phyloP scores from a whole-genome alignment of 208 protist species.

The Leishmania lainsoni region DNA sequence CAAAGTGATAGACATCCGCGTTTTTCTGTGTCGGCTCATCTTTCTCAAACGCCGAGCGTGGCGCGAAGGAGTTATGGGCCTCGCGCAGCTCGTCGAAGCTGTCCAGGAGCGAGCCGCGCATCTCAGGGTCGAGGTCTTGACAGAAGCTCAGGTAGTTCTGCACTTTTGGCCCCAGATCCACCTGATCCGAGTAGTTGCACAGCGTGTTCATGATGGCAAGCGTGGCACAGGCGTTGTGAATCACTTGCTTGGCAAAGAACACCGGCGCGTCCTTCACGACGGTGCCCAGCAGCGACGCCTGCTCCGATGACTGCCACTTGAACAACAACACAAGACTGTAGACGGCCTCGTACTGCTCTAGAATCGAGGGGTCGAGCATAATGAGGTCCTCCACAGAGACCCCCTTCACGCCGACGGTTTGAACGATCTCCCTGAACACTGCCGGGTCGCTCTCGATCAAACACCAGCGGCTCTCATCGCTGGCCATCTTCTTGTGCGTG shows the following conservation, averaged over 20 bases:
- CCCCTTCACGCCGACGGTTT: conserved; percentile 93
- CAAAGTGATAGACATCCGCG: conserved; percentile 94
- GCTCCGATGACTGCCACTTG: conserved; percentile 84
- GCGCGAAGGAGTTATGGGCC: conserved; percentile 97
- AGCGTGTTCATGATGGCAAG: conserved; percentile 98
- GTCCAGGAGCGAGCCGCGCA: conserved; percentile 75
- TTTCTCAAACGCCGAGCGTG: conserved; percentile 61
- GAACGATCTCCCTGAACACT: conserved; percentile 97
- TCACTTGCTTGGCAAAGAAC: conserved; percentile 97
- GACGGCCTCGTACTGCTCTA: conserved; percentile 64
- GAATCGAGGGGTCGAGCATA: conserved; percentile 78
- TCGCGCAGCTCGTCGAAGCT: conserved; percentile 86
- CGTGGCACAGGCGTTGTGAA: conserved; percentile 98
- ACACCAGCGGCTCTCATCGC: conserved; percentile 82
- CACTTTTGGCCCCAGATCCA: conserved; percentile 93
- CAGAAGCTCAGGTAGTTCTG: conserved; percentile 84
- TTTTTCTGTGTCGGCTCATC: conserved; percentile 10
- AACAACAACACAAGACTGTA: conserved; percentile 98
- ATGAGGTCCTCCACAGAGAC: conserved; percentile 97
- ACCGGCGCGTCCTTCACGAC: conserved; percentile 58
- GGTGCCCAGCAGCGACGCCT: conserved; percentile 31
- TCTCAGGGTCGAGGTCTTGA: conserved; percentile 61
- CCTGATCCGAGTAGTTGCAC: conserved; percentile 84
- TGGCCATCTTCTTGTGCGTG: conserved; percentile 17
- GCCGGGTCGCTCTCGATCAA: conserved; percentile 97